Evolutionary conservation across 306 rosid genomes (phyloP).

Genomic region (Prunus padus): DNA sequence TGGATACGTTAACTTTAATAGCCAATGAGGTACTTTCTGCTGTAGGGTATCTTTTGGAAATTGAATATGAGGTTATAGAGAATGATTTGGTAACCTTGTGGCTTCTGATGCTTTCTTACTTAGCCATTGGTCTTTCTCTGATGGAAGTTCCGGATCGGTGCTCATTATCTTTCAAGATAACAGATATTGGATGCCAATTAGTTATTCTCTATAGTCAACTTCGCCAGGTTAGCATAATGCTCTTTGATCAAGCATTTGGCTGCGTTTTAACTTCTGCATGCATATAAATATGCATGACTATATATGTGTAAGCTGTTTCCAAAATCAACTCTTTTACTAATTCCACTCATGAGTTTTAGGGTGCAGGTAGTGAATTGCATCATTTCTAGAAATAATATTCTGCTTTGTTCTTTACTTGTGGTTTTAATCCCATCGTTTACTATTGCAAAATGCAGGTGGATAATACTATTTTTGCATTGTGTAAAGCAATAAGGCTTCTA

Average conservation of each 20-base stretch:
- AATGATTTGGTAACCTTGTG: slow-evolving; percentile 67
- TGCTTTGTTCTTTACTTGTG: slow-evolving; percentile 10
- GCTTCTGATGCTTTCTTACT: slow-evolving; percentile 61
- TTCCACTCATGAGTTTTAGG: background rate
- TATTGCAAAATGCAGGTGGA: slow-evolving; percentile 64
- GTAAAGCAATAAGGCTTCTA: slow-evolving; percentile 68
- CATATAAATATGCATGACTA: background rate
- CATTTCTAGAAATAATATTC: background rate
- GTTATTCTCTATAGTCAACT: slow-evolving; percentile 73
- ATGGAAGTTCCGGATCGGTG: slow-evolving; percentile 31
- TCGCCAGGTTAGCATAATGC: slow-evolving; percentile 72
- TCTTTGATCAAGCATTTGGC: slow-evolving; percentile 25
- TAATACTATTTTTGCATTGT: slow-evolving; percentile 60
- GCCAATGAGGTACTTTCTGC: slow-evolving; percentile 56
- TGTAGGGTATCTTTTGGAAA: slow-evolving; percentile 68
- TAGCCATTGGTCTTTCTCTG: slow-evolving; percentile 42
- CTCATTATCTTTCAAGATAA: slow-evolving; percentile 45
- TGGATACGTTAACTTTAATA: slow-evolving; percentile 34
- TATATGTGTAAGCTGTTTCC: background rate
- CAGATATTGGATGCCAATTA: slow-evolving; percentile 63
- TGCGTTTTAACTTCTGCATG: background rate
- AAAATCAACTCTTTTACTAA: background rate
- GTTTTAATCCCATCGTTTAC: slow-evolving; percentile 22
- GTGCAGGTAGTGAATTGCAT: background rate
- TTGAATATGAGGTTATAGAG: slow-evolving; percentile 80